Percentiles rank a stretch among this genome's conserved stretches.
Conservation (phyloP, 352 stramenopile genomes). For the Globisporangium uncinulatum region DNA sequence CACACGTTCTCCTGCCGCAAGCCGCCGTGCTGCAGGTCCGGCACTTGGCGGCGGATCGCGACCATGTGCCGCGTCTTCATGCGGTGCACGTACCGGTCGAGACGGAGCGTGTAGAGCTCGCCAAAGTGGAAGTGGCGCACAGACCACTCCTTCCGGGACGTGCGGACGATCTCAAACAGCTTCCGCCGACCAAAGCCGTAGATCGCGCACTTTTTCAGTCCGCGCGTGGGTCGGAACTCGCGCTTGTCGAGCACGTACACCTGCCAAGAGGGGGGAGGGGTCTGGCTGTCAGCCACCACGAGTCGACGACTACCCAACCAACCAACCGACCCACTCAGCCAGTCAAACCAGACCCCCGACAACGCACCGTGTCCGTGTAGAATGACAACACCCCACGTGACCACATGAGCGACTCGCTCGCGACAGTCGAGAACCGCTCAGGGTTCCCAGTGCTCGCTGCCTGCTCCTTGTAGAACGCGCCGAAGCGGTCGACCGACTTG, state of each 20-base stretch:
- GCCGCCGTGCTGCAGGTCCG: conserved; percentile 38
- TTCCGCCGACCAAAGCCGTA: conserved; percentile 71
- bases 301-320: too few relatives aligned
- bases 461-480: conserved; percentile 56
- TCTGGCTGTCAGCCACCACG: too few relatives aligned
- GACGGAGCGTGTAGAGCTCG: conserved; percentile 52
- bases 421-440: conserved; percentile 58
- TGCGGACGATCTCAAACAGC: conserved; percentile 74
- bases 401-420: conserved; percentile 73
- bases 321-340: too few relatives aligned
- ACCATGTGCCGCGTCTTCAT: conserved; percentile 76
- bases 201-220: conserved; percentile 65
- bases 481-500: conserved; percentile 62
- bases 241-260: conserved; percentile 79
- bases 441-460: conserved; percentile 22
- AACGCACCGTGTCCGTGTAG: conserved; percentile 66
- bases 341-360: too few relatives aligned
- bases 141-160: conserved; percentile 69
- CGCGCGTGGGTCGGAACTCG: conserved; percentile 54
- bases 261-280: conserved; percentile 11
- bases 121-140: conserved; percentile 54
- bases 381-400: conserved; percentile 66
- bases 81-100: conserved; percentile 64
- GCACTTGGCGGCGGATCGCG: conserved; percentile 56
- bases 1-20: conserved; percentile 72